A percentile compares a stretch with the other conserved stretches of the same genome.
Evolutionary conservation across 2,329 filamentous ascomycete genomes (phyloP).

Genomic region (Juglanconis juglandina): DNA sequence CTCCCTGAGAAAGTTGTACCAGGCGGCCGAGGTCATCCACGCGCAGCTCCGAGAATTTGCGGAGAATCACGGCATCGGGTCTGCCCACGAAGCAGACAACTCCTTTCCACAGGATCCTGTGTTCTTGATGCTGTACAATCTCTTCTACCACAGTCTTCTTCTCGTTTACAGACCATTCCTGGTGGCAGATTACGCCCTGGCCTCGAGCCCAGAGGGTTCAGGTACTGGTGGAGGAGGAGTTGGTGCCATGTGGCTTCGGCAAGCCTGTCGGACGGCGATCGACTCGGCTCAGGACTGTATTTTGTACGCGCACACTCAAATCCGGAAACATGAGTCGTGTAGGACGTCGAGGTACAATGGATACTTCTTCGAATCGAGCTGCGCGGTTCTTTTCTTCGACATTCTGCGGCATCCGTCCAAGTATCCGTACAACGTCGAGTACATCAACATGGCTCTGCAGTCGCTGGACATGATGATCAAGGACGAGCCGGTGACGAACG

Average conservation of each 20-base stretch:
- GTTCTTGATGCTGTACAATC: slow-evolving; percentile 20
- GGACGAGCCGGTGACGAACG: slow-evolving; percentile 21
- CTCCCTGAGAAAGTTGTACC: slow-evolving; percentile 25
- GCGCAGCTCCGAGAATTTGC: slow-evolving; percentile 23
- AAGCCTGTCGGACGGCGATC: slow-evolving; percentile 27
- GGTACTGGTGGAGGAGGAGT: not conserved
- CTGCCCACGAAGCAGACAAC: slow-evolving; percentile 7
- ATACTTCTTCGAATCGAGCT: slow-evolving; percentile 29
- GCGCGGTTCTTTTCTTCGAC: slow-evolving; percentile 28
- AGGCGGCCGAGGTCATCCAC: slow-evolving; percentile 23
- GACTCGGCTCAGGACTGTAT: slow-evolving; percentile 29
- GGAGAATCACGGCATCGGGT: slow-evolving; percentile 20
- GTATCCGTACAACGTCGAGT: slow-evolving; percentile 28
- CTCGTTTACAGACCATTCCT: slow-evolving; percentile 26
- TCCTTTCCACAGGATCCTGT: slow-evolving; percentile 8
- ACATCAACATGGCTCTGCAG: slow-evolving; percentile 24
- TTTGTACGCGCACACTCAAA: slow-evolving; percentile 19
- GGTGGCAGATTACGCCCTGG: slow-evolving; percentile 23
- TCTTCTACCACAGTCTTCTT: slow-evolving; percentile 20
- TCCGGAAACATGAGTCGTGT: slow-evolving; percentile 15
- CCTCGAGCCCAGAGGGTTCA: slow-evolving; percentile 6
- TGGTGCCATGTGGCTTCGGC: slow-evolving; percentile 28
- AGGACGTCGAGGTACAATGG: slow-evolving; percentile 19
- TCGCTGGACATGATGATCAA: slow-evolving; percentile 24
- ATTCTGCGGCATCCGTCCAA: slow-evolving; percentile 27